These are phyloP conservation scores for Ophiostoma montium DNA, from an alignment of 2,329 filamentous ascomycete species.

Conservation along the genomic window DNA sequence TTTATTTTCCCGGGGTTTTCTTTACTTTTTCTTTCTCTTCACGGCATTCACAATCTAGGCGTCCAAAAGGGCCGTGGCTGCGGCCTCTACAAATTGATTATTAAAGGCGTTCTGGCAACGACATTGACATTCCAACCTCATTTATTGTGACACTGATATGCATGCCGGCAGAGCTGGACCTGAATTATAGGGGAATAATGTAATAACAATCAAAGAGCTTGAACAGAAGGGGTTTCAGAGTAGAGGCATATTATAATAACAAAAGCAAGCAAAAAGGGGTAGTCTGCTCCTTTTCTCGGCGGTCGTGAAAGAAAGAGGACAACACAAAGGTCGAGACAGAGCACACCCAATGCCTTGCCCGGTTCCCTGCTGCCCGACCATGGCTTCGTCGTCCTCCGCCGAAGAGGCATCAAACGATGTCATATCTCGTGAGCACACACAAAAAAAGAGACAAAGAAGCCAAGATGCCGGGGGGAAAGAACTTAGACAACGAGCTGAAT, in stretches of 20 bases:
- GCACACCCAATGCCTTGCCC: neutral
- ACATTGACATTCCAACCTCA: no score
- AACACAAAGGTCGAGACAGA: neutral
- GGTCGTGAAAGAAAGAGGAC: neutral
- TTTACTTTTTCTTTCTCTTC: no score
- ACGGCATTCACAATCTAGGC: no score
- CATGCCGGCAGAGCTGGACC: neutral
- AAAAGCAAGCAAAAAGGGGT: slow-evolving; percentile 5
- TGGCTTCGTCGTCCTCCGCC: neutral
- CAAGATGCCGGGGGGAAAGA: neutral
- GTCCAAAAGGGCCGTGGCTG: no score
- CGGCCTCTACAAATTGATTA: no score
- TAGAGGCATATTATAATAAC: slow-evolving; percentile 4
- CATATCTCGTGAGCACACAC: neutral
- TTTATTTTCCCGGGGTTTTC: no score
- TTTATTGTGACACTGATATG: neutral
- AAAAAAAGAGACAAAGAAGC: neutral
- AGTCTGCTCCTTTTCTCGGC: slow-evolving; percentile 7
- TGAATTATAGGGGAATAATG: neutral
- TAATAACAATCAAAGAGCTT: slow-evolving; percentile 1
- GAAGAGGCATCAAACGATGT: neutral
- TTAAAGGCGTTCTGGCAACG: no score
- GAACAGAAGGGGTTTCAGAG: neutral
- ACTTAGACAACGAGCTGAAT: neutral
- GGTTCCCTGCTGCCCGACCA: neutral